These are phyloP conservation scores for Capronia americana DNA, from an alignment of 2,329 filamentous ascomycete species.

Conservation along the genomic window DNA sequence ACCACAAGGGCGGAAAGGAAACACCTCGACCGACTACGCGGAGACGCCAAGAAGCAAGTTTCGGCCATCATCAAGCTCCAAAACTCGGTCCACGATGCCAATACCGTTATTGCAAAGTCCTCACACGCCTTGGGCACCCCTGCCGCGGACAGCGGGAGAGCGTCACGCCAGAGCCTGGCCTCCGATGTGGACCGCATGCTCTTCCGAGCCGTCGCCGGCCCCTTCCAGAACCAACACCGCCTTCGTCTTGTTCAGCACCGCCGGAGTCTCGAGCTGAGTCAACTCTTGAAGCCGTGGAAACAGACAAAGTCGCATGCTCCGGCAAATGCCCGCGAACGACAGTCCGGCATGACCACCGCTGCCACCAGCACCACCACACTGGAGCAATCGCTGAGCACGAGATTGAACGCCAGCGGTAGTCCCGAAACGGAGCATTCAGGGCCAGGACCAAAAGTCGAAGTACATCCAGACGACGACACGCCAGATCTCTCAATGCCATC, in stretches of 20 bases:
- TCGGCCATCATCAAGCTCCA: conserved; percentile 1
- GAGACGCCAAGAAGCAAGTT: conserved; percentile 14
- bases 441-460: background rate
- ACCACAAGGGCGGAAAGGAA: conserved; percentile 12
- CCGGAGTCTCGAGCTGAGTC: background rate
- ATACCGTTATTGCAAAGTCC: conserved; percentile 3
- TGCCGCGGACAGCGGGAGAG: background rate
- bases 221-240: conserved; percentile 1
- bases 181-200: conserved; percentile 9
- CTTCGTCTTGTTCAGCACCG: conserved; percentile 2
- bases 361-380: background rate
- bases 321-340: background rate
- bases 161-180: background rate
- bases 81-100: conserved; percentile 5
- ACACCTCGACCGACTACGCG: conserved; percentile 4
- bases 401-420: background rate
- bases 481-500: background rate
- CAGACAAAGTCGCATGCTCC: background rate
- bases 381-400: background rate
- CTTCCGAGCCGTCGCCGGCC: background rate
- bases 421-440: background rate
- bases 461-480: background rate
- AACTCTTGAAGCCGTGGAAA: background rate
- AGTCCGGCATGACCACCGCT: background rate
- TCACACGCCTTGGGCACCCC: conserved; percentile 1